phyloP scores from a whole-genome alignment of 129 eudicot species.

The Pittosporum tobira region DNA sequence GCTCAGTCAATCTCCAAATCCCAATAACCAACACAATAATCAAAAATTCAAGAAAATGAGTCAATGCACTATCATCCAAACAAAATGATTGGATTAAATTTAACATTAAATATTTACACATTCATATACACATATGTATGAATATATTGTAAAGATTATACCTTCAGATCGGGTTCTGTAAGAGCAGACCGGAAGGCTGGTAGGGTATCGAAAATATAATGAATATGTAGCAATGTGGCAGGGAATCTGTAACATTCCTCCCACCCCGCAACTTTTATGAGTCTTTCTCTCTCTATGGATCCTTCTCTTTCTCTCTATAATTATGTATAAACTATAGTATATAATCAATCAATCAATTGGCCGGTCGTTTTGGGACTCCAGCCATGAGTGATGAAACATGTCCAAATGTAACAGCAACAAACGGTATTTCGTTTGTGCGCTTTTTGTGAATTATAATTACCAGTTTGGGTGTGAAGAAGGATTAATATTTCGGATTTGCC shows the following conservation, averaged over 20 bases:
- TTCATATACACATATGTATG: background rate
- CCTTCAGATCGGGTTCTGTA: slow-evolving; percentile 67
- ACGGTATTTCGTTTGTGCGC: no score
- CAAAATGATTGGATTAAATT: background rate
- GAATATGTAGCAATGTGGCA: slow-evolving; percentile 34
- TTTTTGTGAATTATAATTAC: no score
- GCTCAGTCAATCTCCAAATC: slow-evolving; percentile 7
- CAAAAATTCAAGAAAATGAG: background rate
- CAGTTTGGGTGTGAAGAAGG: no score
- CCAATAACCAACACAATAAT: background rate
- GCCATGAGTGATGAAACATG: no score
- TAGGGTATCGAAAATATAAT: slow-evolving; percentile 27
- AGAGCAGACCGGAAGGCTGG: slow-evolving; percentile 82
- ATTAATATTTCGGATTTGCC: no score
- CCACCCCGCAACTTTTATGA: slow-evolving; percentile 19
- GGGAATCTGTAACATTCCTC: slow-evolving; percentile 33
- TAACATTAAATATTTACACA: background rate
- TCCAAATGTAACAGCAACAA: no score
- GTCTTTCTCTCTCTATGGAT: slow-evolving; percentile 12
- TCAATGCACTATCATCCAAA: background rate
- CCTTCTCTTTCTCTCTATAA: slow-evolving; percentile 28
- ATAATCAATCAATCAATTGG: no score
- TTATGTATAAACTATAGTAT: no score
- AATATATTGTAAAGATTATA: slow-evolving; percentile 8
- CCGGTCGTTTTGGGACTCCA: no score